Base-by-base conservation (phyloP, 1,139 yeast species). In the Yamadazyma dendronema region DNA sequence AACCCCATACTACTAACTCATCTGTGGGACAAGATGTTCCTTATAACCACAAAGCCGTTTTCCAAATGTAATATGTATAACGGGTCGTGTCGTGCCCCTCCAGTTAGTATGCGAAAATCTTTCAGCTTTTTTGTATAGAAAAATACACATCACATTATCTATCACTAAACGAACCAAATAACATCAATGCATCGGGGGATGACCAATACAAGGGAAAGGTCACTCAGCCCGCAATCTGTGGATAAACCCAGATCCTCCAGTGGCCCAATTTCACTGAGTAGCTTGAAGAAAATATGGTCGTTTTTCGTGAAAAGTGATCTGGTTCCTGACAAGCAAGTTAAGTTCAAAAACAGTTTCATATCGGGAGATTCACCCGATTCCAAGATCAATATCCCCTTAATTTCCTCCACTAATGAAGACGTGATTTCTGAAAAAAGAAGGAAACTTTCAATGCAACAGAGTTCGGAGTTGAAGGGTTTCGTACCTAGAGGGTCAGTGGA, bases 351-450 rank as follows among this genome's bases (percentile, higher is more conserved):
- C 4, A 38, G 32, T 19, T 33, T 17, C 13, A 36, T 16, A 3
- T 4, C 22, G 7, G 34, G 32, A n/a, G 27, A 26, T 6, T 12
- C 34, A 11, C n/a, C 21, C 4, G 31, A 16, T 3, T 9, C 8
- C 23, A 13, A 11, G n/a, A 13, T 26, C 9, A n/a, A 24, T 24
- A 24, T 24, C 6, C 11, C 27, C 13, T 11, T 6, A 11, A 24
- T 24, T 24, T 6, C 22, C 22, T 28, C 12, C 16, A 21, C 15
- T 9, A 33, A 17, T 24, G 26, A 24, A 23, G 48, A 59, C 45
- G 57, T 59, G 29, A 39, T 58, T 5, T 59, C 67, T 2, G 56
- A 49, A 11, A 65, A 63, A 46, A 59, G 62, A 44, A 56, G 58
- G 37, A 46, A 65, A 24, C 46, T 65, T 19, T 63, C 69, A 3